A percentile compares a stretch with the other conserved stretches of the same genome.
These are phyloP conservation scores for Alloascoidea africana DNA, from an alignment of 805 yeast genomes.

Conservation along the genomic window DNA sequence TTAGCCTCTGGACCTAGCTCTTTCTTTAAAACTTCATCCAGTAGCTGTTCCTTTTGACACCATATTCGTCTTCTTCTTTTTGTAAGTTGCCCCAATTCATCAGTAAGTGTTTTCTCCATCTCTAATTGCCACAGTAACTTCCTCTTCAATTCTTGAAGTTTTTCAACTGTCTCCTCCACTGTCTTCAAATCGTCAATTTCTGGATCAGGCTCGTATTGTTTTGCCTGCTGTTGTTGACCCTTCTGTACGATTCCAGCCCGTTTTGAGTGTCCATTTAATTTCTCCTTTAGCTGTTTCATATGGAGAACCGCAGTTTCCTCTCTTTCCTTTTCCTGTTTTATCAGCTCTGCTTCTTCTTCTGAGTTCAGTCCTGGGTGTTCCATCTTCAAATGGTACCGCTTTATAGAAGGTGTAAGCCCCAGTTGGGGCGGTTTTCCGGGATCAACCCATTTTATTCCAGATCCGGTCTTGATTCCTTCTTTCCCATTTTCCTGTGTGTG, in stretches of 20 bases:
- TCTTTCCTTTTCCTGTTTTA: constrained; percentile 1
- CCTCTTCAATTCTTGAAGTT: constrained; percentile 12
- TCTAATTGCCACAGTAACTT: constrained; percentile 18
- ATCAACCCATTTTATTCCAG: constrained; percentile 4
- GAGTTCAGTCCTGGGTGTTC: not conserved
- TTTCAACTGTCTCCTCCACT: constrained; percentile 5
- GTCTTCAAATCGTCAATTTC: constrained; percentile 8
- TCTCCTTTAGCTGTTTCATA: not conserved
- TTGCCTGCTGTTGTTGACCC: constrained; percentile 1
- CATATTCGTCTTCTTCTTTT: constrained; percentile 11
- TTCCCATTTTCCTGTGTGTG: constrained; percentile 2
- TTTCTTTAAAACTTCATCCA: constrained; percentile 14
- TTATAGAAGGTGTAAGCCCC: not conserved
- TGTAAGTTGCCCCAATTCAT: constrained; percentile 11
- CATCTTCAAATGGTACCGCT: not conserved
- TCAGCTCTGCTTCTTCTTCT: too few species aligned
- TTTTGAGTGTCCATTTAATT: constrained; percentile 1
- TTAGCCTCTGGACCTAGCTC: constrained; percentile 10
- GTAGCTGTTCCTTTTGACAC: constrained; percentile 18
- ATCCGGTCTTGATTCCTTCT: constrained; percentile 2
- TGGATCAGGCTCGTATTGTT: constrained; percentile 9
- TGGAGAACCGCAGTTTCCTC: constrained; percentile 2
- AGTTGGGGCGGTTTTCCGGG: not conserved
- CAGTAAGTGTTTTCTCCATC: constrained; percentile 11
- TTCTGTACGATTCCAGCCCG: not conserved